phyloP scores from a whole-genome alignment of 805 yeast genomes.

The Wickerhamomyces tratensis region DNA sequence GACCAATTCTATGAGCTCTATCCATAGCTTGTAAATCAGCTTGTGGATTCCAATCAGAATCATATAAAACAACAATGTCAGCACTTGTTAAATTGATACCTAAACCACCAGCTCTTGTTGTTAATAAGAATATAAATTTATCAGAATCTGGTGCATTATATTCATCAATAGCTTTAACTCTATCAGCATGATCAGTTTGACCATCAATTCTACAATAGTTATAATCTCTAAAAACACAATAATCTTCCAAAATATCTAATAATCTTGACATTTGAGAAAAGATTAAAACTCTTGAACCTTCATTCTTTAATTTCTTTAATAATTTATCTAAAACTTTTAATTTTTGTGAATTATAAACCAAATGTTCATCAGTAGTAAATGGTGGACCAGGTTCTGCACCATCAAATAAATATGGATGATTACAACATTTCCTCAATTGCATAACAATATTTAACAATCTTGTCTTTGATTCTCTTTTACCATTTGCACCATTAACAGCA shows the following conservation, averaged over 20 bases:
- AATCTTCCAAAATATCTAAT: constrained; percentile 74
- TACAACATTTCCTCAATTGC: constrained; percentile 81
- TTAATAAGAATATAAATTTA: constrained; percentile 65
- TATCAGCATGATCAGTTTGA: constrained; percentile 69
- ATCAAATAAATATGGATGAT: constrained; percentile 76
- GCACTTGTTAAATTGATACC: constrained; percentile 81
- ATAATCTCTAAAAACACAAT: constrained; percentile 58
- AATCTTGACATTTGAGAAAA: constrained; percentile 81
- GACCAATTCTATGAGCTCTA: constrained; percentile 84
- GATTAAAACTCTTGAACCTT: constrained; percentile 71
- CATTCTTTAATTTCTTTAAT: constrained; percentile 47
- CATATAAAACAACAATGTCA: constrained; percentile 64
- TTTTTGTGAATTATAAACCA: constrained; percentile 64
- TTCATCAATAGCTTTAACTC: constrained; percentile 69
- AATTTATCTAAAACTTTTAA: constrained; percentile 62
- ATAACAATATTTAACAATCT: constrained; percentile 69
- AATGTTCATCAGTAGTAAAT: constrained; percentile 75
- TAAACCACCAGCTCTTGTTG: constrained; percentile 87
- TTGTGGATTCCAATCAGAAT: constrained; percentile 86
- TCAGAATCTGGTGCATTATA: constrained; percentile 66
- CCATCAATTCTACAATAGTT: constrained; percentile 79
- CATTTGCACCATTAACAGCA: constrained; percentile 77
- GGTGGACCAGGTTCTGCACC: constrained; percentile 93
- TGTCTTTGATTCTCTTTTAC: constrained; percentile 68
- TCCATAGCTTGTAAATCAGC: constrained; percentile 89